Base-by-base conservation (phyloP, 2,329 filamentous ascomycete species). In the Pseudogymnoascus sp. region DNA sequence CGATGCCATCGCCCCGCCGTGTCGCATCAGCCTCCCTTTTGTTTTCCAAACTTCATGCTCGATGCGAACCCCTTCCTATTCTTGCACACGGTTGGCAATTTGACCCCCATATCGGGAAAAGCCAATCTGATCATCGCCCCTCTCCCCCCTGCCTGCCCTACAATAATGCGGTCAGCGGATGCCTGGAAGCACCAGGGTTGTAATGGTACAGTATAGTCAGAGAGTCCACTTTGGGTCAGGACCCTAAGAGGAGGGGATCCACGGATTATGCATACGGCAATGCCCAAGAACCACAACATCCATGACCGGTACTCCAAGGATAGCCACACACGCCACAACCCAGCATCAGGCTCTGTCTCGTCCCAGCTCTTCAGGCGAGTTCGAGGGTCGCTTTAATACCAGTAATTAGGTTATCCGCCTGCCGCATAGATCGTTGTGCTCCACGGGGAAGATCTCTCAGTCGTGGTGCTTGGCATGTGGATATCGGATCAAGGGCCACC, bases 351-450 rank as follows among this genome's bases (percentile, higher is more conserved):
- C 29, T 31, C 13, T 35, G 48, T 55, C 48, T 55, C 48, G 15
- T 55, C 48, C 48, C 48, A 55, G 45, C 45, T 15, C 13, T 15
- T 15, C 45, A 52, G 39, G 27, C 27, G n/a, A 12, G 48, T 55
- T 18, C 48, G 48, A 55, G 29, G 48, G 48, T 33, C 8, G 48
- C 48, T 55, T 55, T 55, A 55, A 55, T 55, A 33, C 48, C 48
- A 55, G 48, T 55, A 55, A 55, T 55, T 55, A 55, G 48, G 48
- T 55, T 55, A 55, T 35, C 48, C 48, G 48, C 48, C 48, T 33
- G 48, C 29, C 48, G 48, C 48, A 55, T 55, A 55, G 48, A 55
- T 55, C 48, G 48, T 55, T 55, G 48, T 55, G 15, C 29, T 55
- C 48, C 6, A 55, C 29, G 48, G 48, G 48, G 29, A 21, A 55